phyloP scores from a whole-genome alignment of 768 basidiomycete genomes.

The Xanthoconium stramineum region DNA sequence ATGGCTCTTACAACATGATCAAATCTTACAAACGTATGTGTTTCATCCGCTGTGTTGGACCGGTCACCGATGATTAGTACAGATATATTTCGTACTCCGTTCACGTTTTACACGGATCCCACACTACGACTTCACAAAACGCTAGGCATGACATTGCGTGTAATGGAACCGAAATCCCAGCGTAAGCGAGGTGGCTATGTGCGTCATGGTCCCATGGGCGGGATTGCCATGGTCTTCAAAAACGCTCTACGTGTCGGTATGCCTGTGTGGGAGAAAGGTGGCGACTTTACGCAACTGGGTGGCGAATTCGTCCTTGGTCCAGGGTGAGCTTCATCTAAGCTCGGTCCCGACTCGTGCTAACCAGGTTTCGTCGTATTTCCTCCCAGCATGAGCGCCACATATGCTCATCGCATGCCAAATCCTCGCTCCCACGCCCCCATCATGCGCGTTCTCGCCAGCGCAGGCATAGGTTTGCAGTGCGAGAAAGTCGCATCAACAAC shows the following conservation, averaged over 20 bases:
- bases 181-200: constrained; percentile 57
- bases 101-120: constrained; percentile 80
- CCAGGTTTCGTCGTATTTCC: not conserved
- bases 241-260: constrained; percentile 71
- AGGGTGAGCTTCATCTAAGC: constrained; percentile 45
- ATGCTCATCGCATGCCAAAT: constrained; percentile 82
- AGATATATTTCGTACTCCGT: constrained; percentile 71
- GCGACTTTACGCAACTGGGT: constrained; percentile 75
- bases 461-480: constrained; percentile 40
- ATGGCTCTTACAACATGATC: constrained; percentile 75
- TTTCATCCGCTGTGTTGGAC: not conserved
- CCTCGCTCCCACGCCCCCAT: constrained; percentile 75
- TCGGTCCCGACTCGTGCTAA: not conserved
- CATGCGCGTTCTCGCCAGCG: constrained; percentile 59
- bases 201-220: constrained; percentile 59
- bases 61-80: not conserved
- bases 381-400: constrained; percentile 59
- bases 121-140: constrained; percentile 62
- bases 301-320: constrained; percentile 84
- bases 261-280: constrained; percentile 80
- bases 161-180: constrained; percentile 41
- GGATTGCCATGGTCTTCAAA: constrained; percentile 70
- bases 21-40: constrained; percentile 63
- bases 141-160: constrained; percentile 68
- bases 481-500: constrained; percentile 16